phyloP scores from a whole-genome alignment of 495 filamentous ascomycete species.

The Neurospora sp. region DNA sequence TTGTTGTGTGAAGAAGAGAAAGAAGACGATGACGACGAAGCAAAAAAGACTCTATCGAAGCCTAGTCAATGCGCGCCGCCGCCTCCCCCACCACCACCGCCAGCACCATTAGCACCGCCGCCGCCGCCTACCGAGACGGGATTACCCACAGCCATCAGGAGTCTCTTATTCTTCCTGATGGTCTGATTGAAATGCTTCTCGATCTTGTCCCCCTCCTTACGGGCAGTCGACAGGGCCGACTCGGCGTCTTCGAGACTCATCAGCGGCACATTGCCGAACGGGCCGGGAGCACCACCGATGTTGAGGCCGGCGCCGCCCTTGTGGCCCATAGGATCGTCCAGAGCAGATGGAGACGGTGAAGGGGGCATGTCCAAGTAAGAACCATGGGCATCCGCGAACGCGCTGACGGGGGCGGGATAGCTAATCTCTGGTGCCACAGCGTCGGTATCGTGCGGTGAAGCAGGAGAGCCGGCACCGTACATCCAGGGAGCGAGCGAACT shows the following conservation, averaged over 20 bases:
- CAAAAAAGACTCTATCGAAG: not conserved
- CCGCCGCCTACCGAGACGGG: not conserved
- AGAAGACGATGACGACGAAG: not conserved
- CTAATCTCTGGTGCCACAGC: conserved; percentile 21
- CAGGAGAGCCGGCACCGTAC: conserved; percentile 20
- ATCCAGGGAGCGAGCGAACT: conserved; percentile 36
- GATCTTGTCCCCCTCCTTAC: conserved; percentile 57
- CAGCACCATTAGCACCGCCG: not conserved
- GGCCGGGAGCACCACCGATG: conserved; percentile 5
- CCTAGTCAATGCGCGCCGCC: conserved; percentile 25
- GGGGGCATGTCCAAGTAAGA: not conserved
- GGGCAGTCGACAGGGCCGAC: conserved; percentile 40
- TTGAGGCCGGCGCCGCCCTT: not conserved
- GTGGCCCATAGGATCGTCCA: not conserved
- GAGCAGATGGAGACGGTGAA: not conserved
- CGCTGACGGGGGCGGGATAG: conserved; percentile 20
- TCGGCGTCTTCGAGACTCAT: conserved; percentile 54
- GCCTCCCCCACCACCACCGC: not conserved
- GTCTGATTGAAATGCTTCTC: conserved; percentile 57
- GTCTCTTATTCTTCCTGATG: conserved; percentile 49
- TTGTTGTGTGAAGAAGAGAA: not conserved
- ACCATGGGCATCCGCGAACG: conserved; percentile 6
- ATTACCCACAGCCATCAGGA: conserved; percentile 16
- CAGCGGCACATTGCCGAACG: conserved; percentile 38
- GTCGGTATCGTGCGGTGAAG: conserved; percentile 8